phyloP scores from a whole-genome alignment of 2,329 filamentous ascomycete species.

The Curvularia eragrostidis region DNA sequence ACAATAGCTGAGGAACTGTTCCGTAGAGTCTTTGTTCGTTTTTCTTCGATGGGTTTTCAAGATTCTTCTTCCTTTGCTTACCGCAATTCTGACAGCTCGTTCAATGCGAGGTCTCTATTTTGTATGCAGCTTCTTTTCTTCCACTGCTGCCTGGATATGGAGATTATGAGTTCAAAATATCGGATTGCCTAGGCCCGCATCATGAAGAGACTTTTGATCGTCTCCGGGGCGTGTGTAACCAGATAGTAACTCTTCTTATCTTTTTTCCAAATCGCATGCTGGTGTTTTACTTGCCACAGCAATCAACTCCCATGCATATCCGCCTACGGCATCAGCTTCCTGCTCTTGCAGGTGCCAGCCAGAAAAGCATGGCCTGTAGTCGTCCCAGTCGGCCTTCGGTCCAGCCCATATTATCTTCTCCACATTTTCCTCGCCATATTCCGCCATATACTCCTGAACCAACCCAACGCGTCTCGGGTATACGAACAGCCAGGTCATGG shows the following conservation, averaged over 20 bases:
- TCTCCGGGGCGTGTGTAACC: not conserved
- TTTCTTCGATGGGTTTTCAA: no score
- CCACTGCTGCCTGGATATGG: no score
- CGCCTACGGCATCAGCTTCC: conserved; percentile 37
- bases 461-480: conserved; percentile 60
- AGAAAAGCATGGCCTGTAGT: conserved; percentile 40
- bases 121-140: no score
- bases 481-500: conserved; percentile 59
- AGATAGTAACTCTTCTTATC: no score
- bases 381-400: conserved; percentile 52
- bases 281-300: conserved; percentile 27
- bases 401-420: conserved; percentile 53
- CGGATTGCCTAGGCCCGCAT: not conserved
- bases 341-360: conserved; percentile 28
- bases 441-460: conserved; percentile 54
- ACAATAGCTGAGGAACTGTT: no score
- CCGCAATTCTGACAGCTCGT: no score
- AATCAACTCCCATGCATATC: conserved; percentile 45
- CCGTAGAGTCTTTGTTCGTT: no score
- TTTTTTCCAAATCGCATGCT: not conserved
- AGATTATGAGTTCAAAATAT: no score
- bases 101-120: no score
- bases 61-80: no score
- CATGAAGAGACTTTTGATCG: not conserved
- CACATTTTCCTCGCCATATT: conserved; percentile 39